Percentiles rank a stretch among this genome's conserved stretches.
Conservation (phyloP, 345 rosid species). For the Aethionema arabicum region DNA sequence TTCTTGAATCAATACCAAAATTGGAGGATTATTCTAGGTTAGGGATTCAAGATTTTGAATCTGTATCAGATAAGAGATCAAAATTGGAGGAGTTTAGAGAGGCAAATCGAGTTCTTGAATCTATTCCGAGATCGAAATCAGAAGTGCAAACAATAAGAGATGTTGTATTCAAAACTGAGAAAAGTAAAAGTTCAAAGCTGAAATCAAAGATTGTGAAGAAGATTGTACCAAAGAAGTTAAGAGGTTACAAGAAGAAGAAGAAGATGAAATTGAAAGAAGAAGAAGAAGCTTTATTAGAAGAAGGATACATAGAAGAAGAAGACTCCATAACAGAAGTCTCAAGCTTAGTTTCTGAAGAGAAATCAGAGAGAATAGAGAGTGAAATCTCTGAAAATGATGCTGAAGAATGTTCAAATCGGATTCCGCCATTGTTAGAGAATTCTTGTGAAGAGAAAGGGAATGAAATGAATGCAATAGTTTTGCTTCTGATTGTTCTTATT, state of each 20-base stretch:
- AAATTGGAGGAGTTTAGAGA: not conserved
- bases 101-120: not conserved
- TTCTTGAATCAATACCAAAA: not conserved
- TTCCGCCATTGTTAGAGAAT: slow-evolving; percentile 33
- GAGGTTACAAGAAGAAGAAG: slow-evolving; percentile 40
- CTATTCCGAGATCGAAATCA: slow-evolving; percentile 2
- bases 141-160: slow-evolving; percentile 31
- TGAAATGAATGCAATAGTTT: slow-evolving; percentile 37
- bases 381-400: slow-evolving; percentile 28
- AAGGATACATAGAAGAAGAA: slow-evolving; percentile 30
- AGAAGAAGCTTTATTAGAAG: slow-evolving; percentile 1
- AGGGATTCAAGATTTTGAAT: not conserved
- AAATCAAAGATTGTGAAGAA: slow-evolving; percentile 54
- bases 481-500: slow-evolving; percentile 51
- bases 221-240: slow-evolving; percentile 65
- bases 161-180: slow-evolving; percentile 28
- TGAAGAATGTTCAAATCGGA: slow-evolving; percentile 10
- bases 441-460: slow-evolving; percentile 30
- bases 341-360: slow-evolving; percentile 28
- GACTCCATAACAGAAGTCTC: slow-evolving; percentile 33
- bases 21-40: not conserved
- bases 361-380: slow-evolving; percentile 8
- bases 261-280: slow-evolving; percentile 32
- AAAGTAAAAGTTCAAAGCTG: slow-evolving; percentile 34
- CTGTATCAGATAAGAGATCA: too few relatives aligned